Percentiles rank a stretch among this genome's conserved stretches.
These are phyloP conservation scores for Scutellaria minor DNA, from an alignment of 257 asterid genomes.

Conservation along the genomic window DNA sequence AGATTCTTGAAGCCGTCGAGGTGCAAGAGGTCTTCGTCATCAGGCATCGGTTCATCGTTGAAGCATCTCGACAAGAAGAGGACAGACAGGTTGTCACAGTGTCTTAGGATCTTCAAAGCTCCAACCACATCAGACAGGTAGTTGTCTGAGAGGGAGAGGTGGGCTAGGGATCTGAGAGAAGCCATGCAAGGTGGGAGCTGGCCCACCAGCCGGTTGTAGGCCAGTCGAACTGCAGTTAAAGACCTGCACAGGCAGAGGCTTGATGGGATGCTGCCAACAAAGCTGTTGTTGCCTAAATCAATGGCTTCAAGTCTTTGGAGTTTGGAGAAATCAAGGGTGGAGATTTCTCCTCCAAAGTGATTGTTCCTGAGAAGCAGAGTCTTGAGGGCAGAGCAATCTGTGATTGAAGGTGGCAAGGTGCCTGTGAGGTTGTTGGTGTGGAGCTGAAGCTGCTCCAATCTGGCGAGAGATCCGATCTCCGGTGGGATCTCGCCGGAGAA, in stretches of 20 bases:
- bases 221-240: constrained; percentile 48
- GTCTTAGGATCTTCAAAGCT: constrained; percentile 47
- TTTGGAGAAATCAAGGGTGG: constrained; percentile 46
- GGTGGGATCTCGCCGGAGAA: constrained; percentile 40
- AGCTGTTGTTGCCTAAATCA: constrained; percentile 55
- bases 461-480: constrained; percentile 39
- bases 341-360: constrained; percentile 40
- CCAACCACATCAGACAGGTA: constrained; percentile 44
- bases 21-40: constrained; percentile 36
- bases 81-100: constrained; percentile 46
- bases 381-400: constrained; percentile 36
- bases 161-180: constrained; percentile 36
- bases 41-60: constrained; percentile 43
- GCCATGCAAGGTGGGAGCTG: constrained; percentile 53
- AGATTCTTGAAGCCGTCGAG: constrained; percentile 48
- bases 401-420: constrained; percentile 44
- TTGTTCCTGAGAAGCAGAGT: constrained; percentile 52
- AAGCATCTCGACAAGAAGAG: constrained; percentile 58
- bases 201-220: constrained; percentile 47
- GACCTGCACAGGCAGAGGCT: constrained; percentile 54
- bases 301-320: constrained; percentile 41
- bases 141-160: constrained; percentile 52
- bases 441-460: constrained; percentile 45
- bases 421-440: constrained; percentile 48
- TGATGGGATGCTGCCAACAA: constrained; percentile 44